Evolutionary conservation across 1,284 basidiomycete species (phyloP), one percentile per base, ranked within the genome.

Genomic region (Macrocybe sp.): DNA sequence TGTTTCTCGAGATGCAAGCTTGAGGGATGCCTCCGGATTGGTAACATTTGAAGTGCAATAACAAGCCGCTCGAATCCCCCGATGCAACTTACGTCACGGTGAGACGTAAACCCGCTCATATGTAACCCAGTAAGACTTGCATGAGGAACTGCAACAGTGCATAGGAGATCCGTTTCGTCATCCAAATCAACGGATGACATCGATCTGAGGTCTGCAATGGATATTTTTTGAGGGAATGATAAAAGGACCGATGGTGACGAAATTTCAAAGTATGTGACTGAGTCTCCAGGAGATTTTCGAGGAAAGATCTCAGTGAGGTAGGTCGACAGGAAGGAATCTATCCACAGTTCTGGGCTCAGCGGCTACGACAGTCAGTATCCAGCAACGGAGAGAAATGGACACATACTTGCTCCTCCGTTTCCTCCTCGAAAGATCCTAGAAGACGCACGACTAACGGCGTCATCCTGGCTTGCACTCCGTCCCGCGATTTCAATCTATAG

Each of bases 381-480:
- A 22, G 22, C 22, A 22, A 22, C 22, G 33, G 48, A n/a, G 31
- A 38, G 16, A 28, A 44, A 41, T 16, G 16, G 40, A 42, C 45
- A 52, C 63, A 61, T 57, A 80, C 79, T 54, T 63, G 63, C 42
- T 55, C 60, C 51, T 65, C 65, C 37, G 73, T 54, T 45, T 76
- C 77, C 42, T 72, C 61, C 56, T 72, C 70, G 16, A 81, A 57
- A 46, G 57, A 57, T 44, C 55, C 54, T 16, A 63, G 57, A 34
- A 67, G 68, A 31, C 65, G 58, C 37, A 75, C 52, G 7, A 76
- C 44, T 28, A 80, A 63, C 5, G 79, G 80, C 8, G 75, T 79
- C 28, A 76, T 49, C 16, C 63, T 58, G 33, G 77, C 42, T 39
- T 66, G 61, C 7, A 75, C 46, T 31, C 60, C 60, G 34, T 60